Evolutionary conservation across 2,329 filamentous ascomycete genomes (phyloP), one percentile per base, ranked within the genome.

Genomic region (Monosporascus sp.): DNA sequence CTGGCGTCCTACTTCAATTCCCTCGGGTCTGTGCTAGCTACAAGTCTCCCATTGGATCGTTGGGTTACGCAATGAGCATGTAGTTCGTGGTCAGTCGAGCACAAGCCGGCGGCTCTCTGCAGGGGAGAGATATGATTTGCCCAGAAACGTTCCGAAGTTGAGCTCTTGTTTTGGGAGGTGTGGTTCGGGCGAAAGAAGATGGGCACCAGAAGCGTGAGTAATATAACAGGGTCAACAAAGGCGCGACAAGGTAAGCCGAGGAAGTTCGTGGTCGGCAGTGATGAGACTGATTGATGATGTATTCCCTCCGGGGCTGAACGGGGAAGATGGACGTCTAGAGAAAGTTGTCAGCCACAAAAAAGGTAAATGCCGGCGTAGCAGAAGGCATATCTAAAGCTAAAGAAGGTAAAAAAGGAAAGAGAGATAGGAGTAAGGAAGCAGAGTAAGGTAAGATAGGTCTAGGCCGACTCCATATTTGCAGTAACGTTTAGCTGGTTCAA

Each of bases 41-140:
- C 58, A 56, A 62, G 60, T 63, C 59, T 72, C 71, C 70, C 73
- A 75, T 75, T 75, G 72, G 73, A 61, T 62, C 68, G 65, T 63
- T 63, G 63, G 65, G 72, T 75, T 73, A 74, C 71, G 73, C 73
- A 75, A 65, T 65, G 65, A 63, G 63, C 66, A 66, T 72, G 70
- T 67, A 69, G 66, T 70, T 71, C 66, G 69, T 67, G 63, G 70
- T 70, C 65, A 71, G 68, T 70, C 67, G 69, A 69, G 68, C 66
- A 66, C 60, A 63, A 65, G 64, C 64, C 63, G 62, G 66, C 72
- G 71, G 72, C 68, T 72, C 64, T 67, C 65, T 73, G 72, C 72
- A 74, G 72, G 61, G 63, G 64, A 62, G 61, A 62, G 61, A 60
- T 58, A 58, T 58, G 58, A 62, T 62, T 62, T 65, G 61, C 52